A percentile compares a stretch with the other conserved stretches of the same genome.
Evolutionary conservation across 257 asterid species (phyloP).

Genomic region (Solanum virginianum): DNA sequence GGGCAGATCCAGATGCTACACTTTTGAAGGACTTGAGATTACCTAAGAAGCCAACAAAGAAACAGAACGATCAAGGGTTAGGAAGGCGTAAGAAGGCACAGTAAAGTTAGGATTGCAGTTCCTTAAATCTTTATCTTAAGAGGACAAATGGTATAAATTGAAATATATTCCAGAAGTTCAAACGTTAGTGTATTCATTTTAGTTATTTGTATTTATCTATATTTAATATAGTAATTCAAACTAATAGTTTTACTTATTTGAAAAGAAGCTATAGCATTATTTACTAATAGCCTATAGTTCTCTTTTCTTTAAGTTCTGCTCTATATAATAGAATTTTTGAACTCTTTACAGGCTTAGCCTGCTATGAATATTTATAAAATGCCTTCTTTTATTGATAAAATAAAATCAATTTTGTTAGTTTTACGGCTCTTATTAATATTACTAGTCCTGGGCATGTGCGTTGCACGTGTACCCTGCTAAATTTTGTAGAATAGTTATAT

Average conservation of each 20-base stretch:
- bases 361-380: background rate
- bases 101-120: background rate
- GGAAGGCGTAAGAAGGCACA: background rate
- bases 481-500: too few relatives aligned
- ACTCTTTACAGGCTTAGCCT: background rate
- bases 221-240: too few relatives aligned
- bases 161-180: background rate
- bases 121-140: background rate
- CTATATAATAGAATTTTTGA: background rate
- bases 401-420: background rate
- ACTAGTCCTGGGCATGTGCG: too few relatives aligned
- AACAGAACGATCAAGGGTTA: background rate
- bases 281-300: too few relatives aligned
- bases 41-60: background rate
- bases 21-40: too few relatives aligned
- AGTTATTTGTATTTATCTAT: background rate
- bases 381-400: background rate
- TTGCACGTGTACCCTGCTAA: too few relatives aligned
- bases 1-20: too few relatives aligned
- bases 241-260: too few relatives aligned
- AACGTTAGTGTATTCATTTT: background rate
- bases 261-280: too few relatives aligned
- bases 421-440: too few relatives aligned
- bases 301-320: too few relatives aligned
- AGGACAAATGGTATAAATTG: background rate